Percentiles rank a stretch among this genome's conserved stretches.
Conservation (phyloP, 352 stramenopile species). For the Phytophthora aleatoria region DNA sequence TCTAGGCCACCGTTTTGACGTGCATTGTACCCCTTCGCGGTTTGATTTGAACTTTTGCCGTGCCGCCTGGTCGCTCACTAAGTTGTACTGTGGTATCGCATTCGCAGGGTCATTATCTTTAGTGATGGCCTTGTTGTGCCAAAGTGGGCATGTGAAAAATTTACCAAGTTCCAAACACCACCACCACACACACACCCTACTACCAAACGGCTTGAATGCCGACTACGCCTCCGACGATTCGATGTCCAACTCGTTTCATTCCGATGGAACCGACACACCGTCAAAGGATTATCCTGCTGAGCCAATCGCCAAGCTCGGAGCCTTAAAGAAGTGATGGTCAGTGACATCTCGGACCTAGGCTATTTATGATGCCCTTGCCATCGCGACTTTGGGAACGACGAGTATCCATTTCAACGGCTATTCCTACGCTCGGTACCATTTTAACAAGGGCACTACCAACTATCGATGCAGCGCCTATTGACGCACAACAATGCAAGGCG, state of each 20-base stretch:
- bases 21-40: too few species aligned
- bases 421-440: slow-evolving; percentile 1
- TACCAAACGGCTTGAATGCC: background rate
- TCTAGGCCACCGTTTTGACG: too few species aligned
- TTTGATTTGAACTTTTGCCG: too few species aligned
- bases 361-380: background rate
- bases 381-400: background rate
- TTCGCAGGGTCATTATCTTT: background rate
- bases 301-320: slow-evolving; percentile 4
- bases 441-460: background rate
- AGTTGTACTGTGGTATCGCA: background rate
- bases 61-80: background rate
- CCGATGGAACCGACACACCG: background rate
- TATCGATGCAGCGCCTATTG: background rate
- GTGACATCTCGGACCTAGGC: background rate
- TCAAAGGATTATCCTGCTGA: background rate
- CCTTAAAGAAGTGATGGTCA: background rate
- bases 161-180: background rate
- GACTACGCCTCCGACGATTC: background rate
- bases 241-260: background rate
- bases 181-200: background rate
- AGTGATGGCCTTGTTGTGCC: background rate
- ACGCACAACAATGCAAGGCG: background rate
- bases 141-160: background rate
- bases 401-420: background rate